phyloP scores from a whole-genome alignment of 1,284 basidiomycete genomes.

The Ustilago bromivora region DNA sequence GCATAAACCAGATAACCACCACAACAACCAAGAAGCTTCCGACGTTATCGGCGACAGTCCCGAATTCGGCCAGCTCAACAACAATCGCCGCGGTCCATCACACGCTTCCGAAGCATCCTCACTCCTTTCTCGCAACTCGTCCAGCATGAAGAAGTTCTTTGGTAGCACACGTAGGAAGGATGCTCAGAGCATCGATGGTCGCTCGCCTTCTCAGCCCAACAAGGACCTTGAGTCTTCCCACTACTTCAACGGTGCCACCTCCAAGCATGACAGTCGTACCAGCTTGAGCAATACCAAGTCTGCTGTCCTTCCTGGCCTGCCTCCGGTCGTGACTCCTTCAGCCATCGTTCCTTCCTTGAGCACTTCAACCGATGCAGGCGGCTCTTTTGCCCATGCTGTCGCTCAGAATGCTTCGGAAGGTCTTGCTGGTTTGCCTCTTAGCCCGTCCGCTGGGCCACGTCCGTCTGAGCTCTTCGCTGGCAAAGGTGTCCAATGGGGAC shows the following conservation, averaged over 20 bases:
- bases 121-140: conserved; percentile 39
- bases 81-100: conserved; percentile 23
- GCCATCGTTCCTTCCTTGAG: conserved; percentile 29
- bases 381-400: conserved; percentile 28
- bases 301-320: conserved; percentile 8
- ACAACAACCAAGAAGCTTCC: conserved; percentile 37
- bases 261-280: conserved; percentile 28
- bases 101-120: conserved; percentile 41
- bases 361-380: conserved; percentile 18
- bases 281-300: conserved; percentile 25
- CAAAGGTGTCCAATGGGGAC: conserved; percentile 62
- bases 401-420: conserved; percentile 20
- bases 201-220: conserved; percentile 12
- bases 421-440: conserved; percentile 13
- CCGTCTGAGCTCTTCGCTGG: conserved; percentile 63
- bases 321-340: conserved; percentile 31
- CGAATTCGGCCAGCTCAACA: conserved; percentile 29
- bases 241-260: conserved; percentile 21
- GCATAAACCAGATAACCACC: conserved; percentile 11
- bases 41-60: conserved; percentile 46
- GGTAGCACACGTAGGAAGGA: conserved; percentile 48
- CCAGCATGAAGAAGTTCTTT: conserved; percentile 55
- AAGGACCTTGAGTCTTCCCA: conserved; percentile 14
- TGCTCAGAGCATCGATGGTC: conserved; percentile 38
- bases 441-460: conserved; percentile 19